Evolutionary conservation across 306 rosid genomes (phyloP), one percentile per base, ranked within the genome.

Genomic region (Gastrolobium bilobum): DNA sequence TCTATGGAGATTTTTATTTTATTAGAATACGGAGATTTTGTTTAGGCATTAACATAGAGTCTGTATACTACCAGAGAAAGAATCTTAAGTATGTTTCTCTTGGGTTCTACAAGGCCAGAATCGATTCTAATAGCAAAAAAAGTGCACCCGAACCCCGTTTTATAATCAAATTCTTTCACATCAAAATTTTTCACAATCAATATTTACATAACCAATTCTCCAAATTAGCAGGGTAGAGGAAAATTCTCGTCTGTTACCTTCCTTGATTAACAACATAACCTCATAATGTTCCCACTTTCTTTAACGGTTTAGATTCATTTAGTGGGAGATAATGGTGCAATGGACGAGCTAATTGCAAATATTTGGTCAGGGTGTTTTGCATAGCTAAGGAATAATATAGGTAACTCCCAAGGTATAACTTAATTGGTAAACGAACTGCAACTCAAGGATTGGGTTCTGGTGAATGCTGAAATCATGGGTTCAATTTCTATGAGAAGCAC

Each of bases 291-390:
- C 58, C 43, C 54, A n/a, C 5, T 13, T 72, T 30, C 10, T 46
- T 59, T 13, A 59, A 68, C 56, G 20, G 52, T 56, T 54, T 56
- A 30, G 38, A 79, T 70, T 80, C 70, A 43, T 64, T 82, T 39
- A 76, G 76, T 26, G 64, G 68, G 57, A 75, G 65, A 52, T 72
- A 71, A 60, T 64, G 73, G 9, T 33, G 29, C 54, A 54, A 65
- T 35, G 46, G 15, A 46, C 50, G 2, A 37, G 35, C 54, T 4
- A 56, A 42, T 57, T 39, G 14, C 10, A 76, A 48, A 77, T 66
- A 43, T 33, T 39, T 78, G 72, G 65, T 48, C 42, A 69, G 34
- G 71, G 70, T 39, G 60, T 73, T 73, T 80, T 34, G 54, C 79
- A 40, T 61, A 79, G 56, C 70, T n/a, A 59, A 39, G 63, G 40